These are phyloP conservation scores for Anethum foeniculum DNA, from an alignment of 140 eudicot genomes.

Conservation along the genomic window DNA sequence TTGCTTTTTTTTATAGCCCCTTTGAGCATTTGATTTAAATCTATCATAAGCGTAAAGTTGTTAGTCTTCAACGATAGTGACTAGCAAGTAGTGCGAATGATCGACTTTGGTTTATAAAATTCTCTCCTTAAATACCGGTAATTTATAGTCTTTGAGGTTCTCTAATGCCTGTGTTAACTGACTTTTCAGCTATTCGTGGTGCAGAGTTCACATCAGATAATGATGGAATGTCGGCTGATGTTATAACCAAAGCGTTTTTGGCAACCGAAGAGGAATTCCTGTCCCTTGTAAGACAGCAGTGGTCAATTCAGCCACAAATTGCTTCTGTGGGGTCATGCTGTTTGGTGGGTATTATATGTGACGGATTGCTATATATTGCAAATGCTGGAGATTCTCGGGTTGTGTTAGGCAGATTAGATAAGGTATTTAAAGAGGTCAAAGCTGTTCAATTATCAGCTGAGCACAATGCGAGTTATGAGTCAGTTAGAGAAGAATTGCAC, in stretches of 20 bases:
- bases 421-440: constrained; percentile 23
- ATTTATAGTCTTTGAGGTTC: neutral
- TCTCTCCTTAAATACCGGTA: neutral
- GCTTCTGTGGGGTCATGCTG: constrained; percentile 81
- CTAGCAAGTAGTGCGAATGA: neutral
- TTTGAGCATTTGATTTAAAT: neutral
- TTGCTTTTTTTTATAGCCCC: neutral
- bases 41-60: neutral
- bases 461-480: constrained; percentile 56
- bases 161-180: constrained; percentile 9
- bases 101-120: neutral
- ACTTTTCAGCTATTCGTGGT: constrained; percentile 17
- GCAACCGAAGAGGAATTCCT: constrained; percentile 70
- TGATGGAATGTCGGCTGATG: constrained; percentile 55
- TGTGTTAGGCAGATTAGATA: constrained; percentile 49
- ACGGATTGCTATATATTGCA: constrained; percentile 61
- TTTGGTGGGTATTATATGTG: constrained; percentile 60
- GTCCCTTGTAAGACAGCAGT: constrained; percentile 39
- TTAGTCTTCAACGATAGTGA: neutral
- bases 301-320: constrained; percentile 46
- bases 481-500: constrained; percentile 59
- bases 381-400: constrained; percentile 82
- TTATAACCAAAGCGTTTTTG: constrained; percentile 48
- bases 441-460: constrained; percentile 61
- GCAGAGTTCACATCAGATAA: constrained; percentile 57